Evolutionary conservation across 495 filamentous ascomycete species (phyloP).

Genomic region (Hypoxylon lienhwacheense): DNA sequence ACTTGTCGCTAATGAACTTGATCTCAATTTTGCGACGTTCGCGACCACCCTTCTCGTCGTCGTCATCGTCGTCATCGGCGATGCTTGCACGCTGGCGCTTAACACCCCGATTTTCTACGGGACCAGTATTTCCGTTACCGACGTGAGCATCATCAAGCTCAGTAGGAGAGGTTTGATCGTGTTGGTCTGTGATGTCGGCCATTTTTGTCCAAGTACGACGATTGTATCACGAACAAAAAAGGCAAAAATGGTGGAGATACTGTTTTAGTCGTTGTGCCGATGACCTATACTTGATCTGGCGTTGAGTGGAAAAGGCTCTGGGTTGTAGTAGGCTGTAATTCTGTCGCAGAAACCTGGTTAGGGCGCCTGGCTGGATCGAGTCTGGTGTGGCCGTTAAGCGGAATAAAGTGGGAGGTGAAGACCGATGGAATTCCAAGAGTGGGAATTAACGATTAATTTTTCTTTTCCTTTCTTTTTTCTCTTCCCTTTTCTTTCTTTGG

Average conservation of each 20-base stretch:
- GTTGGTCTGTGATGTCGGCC: conserved; percentile 65
- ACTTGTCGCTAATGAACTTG: conserved; percentile 99
- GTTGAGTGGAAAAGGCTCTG: conserved; percentile 53
- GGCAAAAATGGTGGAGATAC: conserved; percentile 56
- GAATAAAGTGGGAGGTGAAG: conserved; percentile 50
- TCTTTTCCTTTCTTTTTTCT: conserved; percentile 34
- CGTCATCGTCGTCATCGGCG: conserved; percentile 95
- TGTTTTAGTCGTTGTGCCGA: conserved; percentile 61
- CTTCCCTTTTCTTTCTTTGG: too few relatives aligned
- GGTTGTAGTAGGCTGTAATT: conserved; percentile 46
- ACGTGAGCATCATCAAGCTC: conserved; percentile 65
- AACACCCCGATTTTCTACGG: conserved; percentile 73
- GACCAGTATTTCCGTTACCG: conserved; percentile 62
- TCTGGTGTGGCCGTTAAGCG: conserved; percentile 48
- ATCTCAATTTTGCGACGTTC: conserved; percentile 99
- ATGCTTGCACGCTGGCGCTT: conserved; percentile 85
- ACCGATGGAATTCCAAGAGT: conserved; percentile 34
- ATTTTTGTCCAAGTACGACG: conserved; percentile 48
- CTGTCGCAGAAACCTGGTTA: conserved; percentile 58
- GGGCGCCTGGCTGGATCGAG: conserved; percentile 56
- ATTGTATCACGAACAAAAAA: conserved; percentile 56
- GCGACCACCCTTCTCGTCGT: conserved; percentile 96
- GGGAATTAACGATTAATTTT: conserved; percentile 24
- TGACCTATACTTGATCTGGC: conserved; percentile 61
- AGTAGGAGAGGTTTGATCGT: conserved; percentile 61